Conservation (phyloP, 23 red algal genomes). For the Gracilaria domingensis region DNA sequence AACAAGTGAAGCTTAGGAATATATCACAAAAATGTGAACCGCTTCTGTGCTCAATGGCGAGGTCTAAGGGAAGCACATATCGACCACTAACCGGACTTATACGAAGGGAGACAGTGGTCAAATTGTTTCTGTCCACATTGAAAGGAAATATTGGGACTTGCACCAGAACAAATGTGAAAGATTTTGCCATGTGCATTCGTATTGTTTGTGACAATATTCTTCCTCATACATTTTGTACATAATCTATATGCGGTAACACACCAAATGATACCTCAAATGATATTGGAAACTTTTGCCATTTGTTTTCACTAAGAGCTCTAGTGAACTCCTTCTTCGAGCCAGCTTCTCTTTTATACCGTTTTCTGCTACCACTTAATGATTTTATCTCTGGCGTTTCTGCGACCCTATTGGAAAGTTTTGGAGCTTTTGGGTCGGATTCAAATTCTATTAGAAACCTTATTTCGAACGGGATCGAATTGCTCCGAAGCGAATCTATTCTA, state of each 20-base stretch:
- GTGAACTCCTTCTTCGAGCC: too few relatives aligned
- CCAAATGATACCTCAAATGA: conserved; percentile 1
- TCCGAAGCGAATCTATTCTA: too few relatives aligned
- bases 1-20: too few relatives aligned
- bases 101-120: not conserved
- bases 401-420: too few relatives aligned
- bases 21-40: too few relatives aligned
- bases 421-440: too few relatives aligned
- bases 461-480: too few relatives aligned
- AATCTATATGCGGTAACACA: not conserved
- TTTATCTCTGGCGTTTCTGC: too few relatives aligned
- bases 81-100: not conserved
- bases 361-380: too few relatives aligned
- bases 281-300: not conserved
- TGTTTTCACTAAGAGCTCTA: not conserved
- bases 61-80: not conserved
- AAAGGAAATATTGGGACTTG: not conserved
- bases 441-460: too few relatives aligned
- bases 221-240: not conserved
- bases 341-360: too few relatives aligned
- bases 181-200: not conserved
- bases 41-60: not conserved
- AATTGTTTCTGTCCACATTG: not conserved
- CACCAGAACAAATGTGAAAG: too few relatives aligned
- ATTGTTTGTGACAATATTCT: not conserved